Evolutionary conservation across 176 grass and related monocot species (phyloP).

Genomic region (Aegilops speltoides): DNA sequence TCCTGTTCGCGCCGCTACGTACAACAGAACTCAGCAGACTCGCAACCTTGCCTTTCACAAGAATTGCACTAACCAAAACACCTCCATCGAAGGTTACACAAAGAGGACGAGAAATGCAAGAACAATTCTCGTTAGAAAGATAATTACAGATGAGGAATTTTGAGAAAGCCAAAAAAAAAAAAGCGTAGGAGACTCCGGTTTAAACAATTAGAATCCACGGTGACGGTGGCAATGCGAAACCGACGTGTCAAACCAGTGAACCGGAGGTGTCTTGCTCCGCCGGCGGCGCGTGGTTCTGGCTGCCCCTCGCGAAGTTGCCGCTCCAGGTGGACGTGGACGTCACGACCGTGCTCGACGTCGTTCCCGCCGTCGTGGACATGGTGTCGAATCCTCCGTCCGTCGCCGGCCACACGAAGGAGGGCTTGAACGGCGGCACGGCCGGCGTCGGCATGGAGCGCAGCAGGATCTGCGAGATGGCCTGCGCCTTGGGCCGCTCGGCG

Average conservation of each 20-base stretch:
- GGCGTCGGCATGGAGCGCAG: constrained; percentile 44
- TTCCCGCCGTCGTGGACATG: constrained; percentile 30
- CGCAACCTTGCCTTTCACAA: neutral
- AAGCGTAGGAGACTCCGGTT: neutral
- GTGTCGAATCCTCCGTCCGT: constrained; percentile 21
- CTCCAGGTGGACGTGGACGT: constrained; percentile 61
- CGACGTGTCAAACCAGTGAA: neutral
- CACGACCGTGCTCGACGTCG: constrained; percentile 30
- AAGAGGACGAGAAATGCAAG: neutral
- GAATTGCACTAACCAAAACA: neutral
- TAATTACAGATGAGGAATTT: neutral
- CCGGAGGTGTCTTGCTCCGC: constrained; percentile 11
- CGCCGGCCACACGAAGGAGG: constrained; percentile 67
- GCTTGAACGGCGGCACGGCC: constrained; percentile 62
- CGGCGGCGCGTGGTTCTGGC: neutral
- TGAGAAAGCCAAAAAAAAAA: neutral
- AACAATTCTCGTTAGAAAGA: neutral
- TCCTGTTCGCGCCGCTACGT: too few species aligned
- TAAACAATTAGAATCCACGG: constrained; percentile 8
- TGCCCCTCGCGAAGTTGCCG: constrained; percentile 20
- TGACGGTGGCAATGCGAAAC: neutral
- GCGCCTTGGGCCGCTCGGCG: constrained; percentile 58
- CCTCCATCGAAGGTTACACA: neutral
- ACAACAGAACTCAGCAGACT: neutral
- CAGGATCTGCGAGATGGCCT: constrained; percentile 55